These are phyloP conservation scores for Ustilaginoidea virens DNA, from an alignment of 2,329 filamentous ascomycete species.

Conservation along the genomic window DNA sequence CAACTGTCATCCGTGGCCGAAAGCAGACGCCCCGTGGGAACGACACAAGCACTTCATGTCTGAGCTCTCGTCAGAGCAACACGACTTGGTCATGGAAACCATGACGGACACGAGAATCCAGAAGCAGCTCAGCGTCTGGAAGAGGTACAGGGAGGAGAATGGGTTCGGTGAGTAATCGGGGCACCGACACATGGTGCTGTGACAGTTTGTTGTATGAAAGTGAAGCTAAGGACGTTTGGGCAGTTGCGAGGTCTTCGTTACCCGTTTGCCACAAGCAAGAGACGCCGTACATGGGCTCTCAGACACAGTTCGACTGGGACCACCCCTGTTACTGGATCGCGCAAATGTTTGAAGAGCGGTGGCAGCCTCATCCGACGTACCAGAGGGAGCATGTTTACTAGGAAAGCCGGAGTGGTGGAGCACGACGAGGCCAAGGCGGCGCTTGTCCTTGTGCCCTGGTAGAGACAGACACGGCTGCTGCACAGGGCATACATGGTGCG, in stretches of 20 bases:
- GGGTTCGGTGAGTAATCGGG: slow-evolving; percentile 10
- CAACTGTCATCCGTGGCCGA: slow-evolving; percentile 18
- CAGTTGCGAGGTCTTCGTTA: too few species aligned
- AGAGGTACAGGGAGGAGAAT: slow-evolving; percentile 10
- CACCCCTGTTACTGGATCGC: slow-evolving; percentile 28
- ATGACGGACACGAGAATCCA: slow-evolving; percentile 9
- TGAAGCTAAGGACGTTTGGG: too few species aligned
- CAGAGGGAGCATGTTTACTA: slow-evolving; percentile 11
- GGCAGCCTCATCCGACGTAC: slow-evolving; percentile 20
- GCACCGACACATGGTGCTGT: too few species aligned
- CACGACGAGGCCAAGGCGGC: too few species aligned
- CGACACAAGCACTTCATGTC: slow-evolving; percentile 13
- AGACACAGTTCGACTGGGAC: slow-evolving; percentile 19
- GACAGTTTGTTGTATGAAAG: too few species aligned
- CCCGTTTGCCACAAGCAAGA: neutral
- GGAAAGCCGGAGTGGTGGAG: too few species aligned
- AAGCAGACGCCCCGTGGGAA: slow-evolving; percentile 12
- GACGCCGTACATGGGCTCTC: slow-evolving; percentile 10
- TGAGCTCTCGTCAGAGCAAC: slow-evolving; percentile 16
- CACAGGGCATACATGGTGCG: too few species aligned
- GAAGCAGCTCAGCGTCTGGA: slow-evolving; percentile 13
- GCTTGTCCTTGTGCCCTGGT: too few species aligned
- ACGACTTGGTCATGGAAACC: slow-evolving; percentile 16
- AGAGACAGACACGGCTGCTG: too few species aligned
- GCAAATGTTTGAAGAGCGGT: slow-evolving; percentile 28